Conservation (phyloP, 2,329 filamentous ascomycete species). For the Cercospora sp. region DNA sequence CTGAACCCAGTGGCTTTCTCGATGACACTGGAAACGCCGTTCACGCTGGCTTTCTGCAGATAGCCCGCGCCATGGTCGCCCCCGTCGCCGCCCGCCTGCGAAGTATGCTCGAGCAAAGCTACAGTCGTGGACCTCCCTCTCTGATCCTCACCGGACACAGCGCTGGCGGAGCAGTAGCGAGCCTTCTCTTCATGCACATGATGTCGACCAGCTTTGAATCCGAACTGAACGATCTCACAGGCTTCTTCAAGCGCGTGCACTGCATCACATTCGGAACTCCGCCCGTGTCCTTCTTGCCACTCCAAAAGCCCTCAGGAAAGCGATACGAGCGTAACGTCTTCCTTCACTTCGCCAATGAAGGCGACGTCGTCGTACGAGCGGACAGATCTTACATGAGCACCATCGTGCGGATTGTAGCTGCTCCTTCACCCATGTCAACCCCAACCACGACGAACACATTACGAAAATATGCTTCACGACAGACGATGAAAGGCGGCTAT, state of each 20-base stretch:
- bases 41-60: conserved; percentile 76
- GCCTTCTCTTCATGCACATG: conserved; percentile 80
- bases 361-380: conserved; percentile 75
- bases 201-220: conserved; percentile 62
- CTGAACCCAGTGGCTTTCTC: conserved; percentile 67
- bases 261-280: conserved; percentile 86
- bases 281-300: conserved; percentile 69
- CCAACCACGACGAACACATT: conserved; percentile 13
- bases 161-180: conserved; percentile 80
- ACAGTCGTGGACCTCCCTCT: conserved; percentile 63
- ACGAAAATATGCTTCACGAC: conserved; percentile 16
- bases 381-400: conserved; percentile 74
- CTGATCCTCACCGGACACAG: conserved; percentile 84
- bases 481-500: conserved; percentile 13
- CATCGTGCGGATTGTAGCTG: conserved; percentile 68
- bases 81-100: conserved; percentile 71
- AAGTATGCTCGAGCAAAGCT: conserved; percentile 70
- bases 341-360: conserved; percentile 79
- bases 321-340: conserved; percentile 67
- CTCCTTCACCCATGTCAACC: conserved; percentile 31
- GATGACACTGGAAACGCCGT: conserved; percentile 77
- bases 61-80: conserved; percentile 71
- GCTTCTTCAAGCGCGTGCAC: conserved; percentile 74
- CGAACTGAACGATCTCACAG: conserved; percentile 68
- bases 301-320: conserved; percentile 56